These are phyloP conservation scores for Talaromyces sp. DNA, from an alignment of 2,329 filamentous ascomycete genomes.

Conservation along the genomic window DNA sequence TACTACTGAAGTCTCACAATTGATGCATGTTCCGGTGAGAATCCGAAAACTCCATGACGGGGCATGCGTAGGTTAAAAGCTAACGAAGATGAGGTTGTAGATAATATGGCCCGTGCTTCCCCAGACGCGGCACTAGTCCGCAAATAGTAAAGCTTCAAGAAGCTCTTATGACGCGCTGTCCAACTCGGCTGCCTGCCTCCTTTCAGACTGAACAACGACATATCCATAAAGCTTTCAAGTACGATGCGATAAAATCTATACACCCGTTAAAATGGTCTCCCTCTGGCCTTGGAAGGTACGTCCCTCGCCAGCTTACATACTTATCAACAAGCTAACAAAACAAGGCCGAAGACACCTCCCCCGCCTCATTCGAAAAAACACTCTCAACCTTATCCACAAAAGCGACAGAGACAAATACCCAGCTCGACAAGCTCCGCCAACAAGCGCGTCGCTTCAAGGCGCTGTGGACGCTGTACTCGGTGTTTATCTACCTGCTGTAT, in stretches of 20 bases:
- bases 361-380: conserved; percentile 89
- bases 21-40: background rate
- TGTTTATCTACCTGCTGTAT: conserved; percentile 86
- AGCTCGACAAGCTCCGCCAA: conserved; percentile 69
- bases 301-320: background rate
- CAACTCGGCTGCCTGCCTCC: background rate
- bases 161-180: conserved; percentile 2
- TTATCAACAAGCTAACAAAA: background rate
- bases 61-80: background rate
- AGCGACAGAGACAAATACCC: conserved; percentile 70
- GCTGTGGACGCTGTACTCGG: conserved; percentile 84
- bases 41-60: background rate
- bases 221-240: background rate
- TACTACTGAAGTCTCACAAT: background rate
- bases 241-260: background rate
- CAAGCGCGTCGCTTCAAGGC: conserved; percentile 75
- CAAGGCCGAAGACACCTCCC: conserved; percentile 74
- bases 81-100: background rate
- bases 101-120: background rate
- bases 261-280: conserved; percentile 61
- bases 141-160: background rate
- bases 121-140: background rate
- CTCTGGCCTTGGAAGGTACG: conserved; percentile 82
- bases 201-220: background rate
- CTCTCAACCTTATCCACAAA: conserved; percentile 77